Percentiles rank a stretch among this genome's conserved stretches.
These are phyloP conservation scores for Hyphopichia fennica DNA, from an alignment of 1,139 yeast species.

Conservation along the genomic window DNA sequence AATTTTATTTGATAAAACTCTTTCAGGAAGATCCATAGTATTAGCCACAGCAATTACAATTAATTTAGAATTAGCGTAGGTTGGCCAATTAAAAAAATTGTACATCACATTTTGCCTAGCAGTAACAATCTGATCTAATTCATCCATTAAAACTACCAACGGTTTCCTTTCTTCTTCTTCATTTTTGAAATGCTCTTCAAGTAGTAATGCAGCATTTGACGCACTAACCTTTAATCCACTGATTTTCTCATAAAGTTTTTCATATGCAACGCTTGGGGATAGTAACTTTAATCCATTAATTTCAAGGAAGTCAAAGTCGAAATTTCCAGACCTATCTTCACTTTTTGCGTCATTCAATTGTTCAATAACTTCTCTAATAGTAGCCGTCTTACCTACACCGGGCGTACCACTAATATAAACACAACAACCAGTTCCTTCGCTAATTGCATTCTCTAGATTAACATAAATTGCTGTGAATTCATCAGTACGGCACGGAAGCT, in stretches of 20 bases:
- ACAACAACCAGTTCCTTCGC: conserved; percentile 75
- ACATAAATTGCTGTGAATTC: conserved; percentile 76
- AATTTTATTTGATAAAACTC: conserved; percentile 81
- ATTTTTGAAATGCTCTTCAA: conserved; percentile 35
- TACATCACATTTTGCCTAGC: conserved; percentile 88
- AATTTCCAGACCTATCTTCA: conserved; percentile 28
- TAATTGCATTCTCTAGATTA: conserved; percentile 74
- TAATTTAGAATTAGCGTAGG: conserved; percentile 72
- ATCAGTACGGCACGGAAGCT: conserved; percentile 84
- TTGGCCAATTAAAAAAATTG: conserved; percentile 97
- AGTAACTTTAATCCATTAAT: conserved; percentile 87
- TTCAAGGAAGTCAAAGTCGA: conserved; percentile 70
- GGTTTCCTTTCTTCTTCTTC: conserved; percentile 37
- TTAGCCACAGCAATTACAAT: conserved; percentile 94
- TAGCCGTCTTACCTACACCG: conserved; percentile 96
- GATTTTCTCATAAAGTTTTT: conserved; percentile 74
- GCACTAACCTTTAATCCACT: conserved; percentile 64
- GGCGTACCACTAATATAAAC: conserved; percentile 95
- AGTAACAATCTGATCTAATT: conserved; percentile 86
- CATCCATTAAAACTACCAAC: conserved; percentile 82
- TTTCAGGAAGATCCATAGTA: conserved; percentile 95
- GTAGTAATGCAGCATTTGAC: conserved; percentile 53
- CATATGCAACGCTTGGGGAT: conserved; percentile 86
- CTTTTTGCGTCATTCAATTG: conserved; percentile 54
- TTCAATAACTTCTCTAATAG: conserved; percentile 80